Conservation (phyloP, 345 rosid genomes). For the Aurinia saxatilis region DNA sequence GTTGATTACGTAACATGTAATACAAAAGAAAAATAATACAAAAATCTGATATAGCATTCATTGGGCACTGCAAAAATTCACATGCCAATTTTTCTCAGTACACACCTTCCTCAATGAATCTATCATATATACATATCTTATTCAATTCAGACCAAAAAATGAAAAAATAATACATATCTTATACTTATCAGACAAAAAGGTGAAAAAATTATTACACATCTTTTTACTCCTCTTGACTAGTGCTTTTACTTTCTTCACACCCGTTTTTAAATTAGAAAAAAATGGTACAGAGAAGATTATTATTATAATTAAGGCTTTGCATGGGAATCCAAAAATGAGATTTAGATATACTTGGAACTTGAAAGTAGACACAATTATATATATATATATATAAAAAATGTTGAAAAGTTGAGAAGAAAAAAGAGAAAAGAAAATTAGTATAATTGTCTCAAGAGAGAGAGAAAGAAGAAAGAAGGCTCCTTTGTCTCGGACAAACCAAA, state of each 20-base stretch:
- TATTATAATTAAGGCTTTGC: neutral
- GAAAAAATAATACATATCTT: no score
- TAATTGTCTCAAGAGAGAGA: constrained; percentile 23
- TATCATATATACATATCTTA: no score
- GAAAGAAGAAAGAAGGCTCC: constrained; percentile 21
- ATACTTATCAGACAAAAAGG: no score
- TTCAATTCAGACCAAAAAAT: no score
- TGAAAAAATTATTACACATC: neutral
- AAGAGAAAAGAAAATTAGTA: neutral
- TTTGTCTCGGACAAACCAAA: constrained; percentile 23
- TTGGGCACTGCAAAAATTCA: constrained; percentile 24
- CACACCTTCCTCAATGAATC: neutral
- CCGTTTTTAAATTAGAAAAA: neutral
- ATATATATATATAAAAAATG: neutral
- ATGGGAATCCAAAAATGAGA: constrained; percentile 22
- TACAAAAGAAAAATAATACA: neutral
- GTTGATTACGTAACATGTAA: constrained; percentile 25
- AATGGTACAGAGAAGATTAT: neutral
- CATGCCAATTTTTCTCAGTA: constrained; percentile 21
- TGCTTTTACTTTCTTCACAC: neutral
- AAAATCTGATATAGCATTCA: constrained; percentile 19
- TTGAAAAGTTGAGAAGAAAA: constrained; percentile 9
- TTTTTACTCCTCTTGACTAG: neutral
- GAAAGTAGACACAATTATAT: neutral
- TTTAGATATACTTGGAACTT: constrained; percentile 20